Base-by-base conservation (phyloP, 148 eudicot genomes). In the Rhododendron ovatum region DNA sequence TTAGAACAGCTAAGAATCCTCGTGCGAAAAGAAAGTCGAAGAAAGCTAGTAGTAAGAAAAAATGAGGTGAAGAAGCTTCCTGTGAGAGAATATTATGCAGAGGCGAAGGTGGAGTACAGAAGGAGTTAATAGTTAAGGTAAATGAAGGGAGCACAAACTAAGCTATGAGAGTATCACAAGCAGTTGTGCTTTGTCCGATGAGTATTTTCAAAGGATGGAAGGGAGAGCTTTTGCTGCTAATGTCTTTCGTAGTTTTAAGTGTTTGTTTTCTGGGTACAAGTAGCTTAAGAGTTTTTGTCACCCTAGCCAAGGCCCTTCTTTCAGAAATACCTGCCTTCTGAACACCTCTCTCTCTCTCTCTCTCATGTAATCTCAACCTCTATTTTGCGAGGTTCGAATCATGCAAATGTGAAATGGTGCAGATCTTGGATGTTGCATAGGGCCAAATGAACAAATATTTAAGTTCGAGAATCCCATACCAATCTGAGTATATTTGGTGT, bases 1-100 rank as follows among this genome's bases (percentile, higher is more conserved):
- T 71, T 35, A 88, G 78, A 88, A 86, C 86, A 61, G 87, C 88
- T 57, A 88, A 87, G 78, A 89, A 85, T 51, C 89, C 91, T 83
- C 67, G 91, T 74, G 87, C 83, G 18, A 89, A 92, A 85, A 85
- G 89, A 86, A 91, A 92, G 59, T 76, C 94, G 30, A 86, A 85
- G 86, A 47, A 37, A 53, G 59, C 73, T 30, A 84, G 57, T 85
- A 84, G 84, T 83, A 82, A 86, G 85, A 80, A 28, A 26, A 88
- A 86, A 80, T 57, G 26, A 81, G 84, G 84, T 74, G 26, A 10
- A 11, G 14, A 84, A 80, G 33, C 82, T 45, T 73, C 76, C 80
- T 43, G 50, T n/a, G 26, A 79, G 57, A 78, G 81, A 83, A 28
- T 39, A 86, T 43, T 57, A 84, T 17, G 76, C 67, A 37, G 84